Evolutionary conservation across 1,284 basidiomycete species (phyloP).

Genomic region (Apiotrichum veenhuisii): DNA sequence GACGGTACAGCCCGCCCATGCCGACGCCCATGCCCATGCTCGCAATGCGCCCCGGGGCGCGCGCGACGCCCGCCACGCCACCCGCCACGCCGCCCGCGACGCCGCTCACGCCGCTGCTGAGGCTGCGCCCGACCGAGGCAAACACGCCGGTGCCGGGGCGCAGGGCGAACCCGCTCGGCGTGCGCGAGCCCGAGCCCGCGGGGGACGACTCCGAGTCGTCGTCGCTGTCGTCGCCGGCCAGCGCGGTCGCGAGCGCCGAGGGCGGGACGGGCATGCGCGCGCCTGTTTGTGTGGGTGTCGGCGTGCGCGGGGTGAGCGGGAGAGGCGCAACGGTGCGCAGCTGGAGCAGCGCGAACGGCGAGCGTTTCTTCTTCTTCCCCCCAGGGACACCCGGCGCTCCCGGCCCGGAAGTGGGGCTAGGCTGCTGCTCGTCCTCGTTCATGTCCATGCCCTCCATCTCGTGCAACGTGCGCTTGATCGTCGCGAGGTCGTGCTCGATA

Average conservation of each 20-base stretch:
- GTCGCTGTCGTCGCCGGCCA: slow-evolving; percentile 5
- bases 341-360: slow-evolving; percentile 19
- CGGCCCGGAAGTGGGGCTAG: background rate
- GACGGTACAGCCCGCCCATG: slow-evolving; percentile 19
- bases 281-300: background rate
- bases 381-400: background rate
- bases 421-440: background rate
- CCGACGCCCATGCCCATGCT: slow-evolving; percentile 10
- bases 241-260: background rate
- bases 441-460: slow-evolving; percentile 38
- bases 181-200: background rate
- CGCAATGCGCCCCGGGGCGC: slow-evolving; percentile 24
- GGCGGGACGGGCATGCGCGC: background rate
- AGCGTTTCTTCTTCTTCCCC: slow-evolving; percentile 2
- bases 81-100: slow-evolving; percentile 32
- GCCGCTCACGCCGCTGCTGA: slow-evolving; percentile 20
- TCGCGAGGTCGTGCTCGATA: slow-evolving; percentile 72
- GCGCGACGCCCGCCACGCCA: slow-evolving; percentile 28
- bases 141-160: slow-evolving; percentile 4
- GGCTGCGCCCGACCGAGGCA: slow-evolving; percentile 29
- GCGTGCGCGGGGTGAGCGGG: background rate
- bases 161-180: background rate
- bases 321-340: slow-evolving; percentile 20
- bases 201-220: slow-evolving; percentile 3
- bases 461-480: slow-evolving; percentile 42